Base-by-base conservation (phyloP, 1,139 yeast species). In the Candida sanyaensis region DNA sequence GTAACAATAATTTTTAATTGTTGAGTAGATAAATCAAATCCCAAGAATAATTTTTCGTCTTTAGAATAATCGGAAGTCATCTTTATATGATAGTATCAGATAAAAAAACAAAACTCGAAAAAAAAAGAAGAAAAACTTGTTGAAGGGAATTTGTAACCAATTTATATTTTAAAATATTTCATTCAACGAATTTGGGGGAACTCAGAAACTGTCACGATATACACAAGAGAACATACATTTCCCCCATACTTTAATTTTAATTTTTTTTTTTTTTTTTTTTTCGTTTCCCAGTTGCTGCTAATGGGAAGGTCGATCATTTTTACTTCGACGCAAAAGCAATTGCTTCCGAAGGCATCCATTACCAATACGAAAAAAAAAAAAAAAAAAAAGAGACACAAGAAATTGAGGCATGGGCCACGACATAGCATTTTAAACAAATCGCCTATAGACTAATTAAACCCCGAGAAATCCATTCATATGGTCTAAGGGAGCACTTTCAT, bases 21-120 rank as follows among this genome's bases (percentile, higher is more conserved):
- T 64, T 91, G 97, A 13, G 97, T 91, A 1, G 96, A 89, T 38
- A 91, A 75, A 64, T 91, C 97, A 59, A 90, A 81, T 1, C 97
- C 97, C 51, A 88, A 68, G 57, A 69, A 84, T 45, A 78, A 66
- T 26, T 64, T 66, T 17, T 54, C 49, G 24, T 55, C 43, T 12
- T 44, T 41, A 29, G 59, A 49, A 53, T 51, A 63, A 27, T 47
- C 48, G 29, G 44, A 10, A 34, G 37, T 42, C 13, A 40, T 30
- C 9, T 26, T 29, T 5, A 9, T 4, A 17, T 17, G 21, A 17
- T 12, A 33, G 21, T 9, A 33, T 5, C 9, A 17, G 8, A n/a
- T 11, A 23, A 29, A 17, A 17, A 17, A 17, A 17, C 3, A 17
- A 17, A 17, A 23, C 5, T 13, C 17, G 26, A 31, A 10, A 27